Percentiles rank a stretch among this genome's conserved stretches.
Evolutionary conservation across 192 early-diverging fungal species (phyloP).

Genomic region (Linderina pennispora): DNA sequence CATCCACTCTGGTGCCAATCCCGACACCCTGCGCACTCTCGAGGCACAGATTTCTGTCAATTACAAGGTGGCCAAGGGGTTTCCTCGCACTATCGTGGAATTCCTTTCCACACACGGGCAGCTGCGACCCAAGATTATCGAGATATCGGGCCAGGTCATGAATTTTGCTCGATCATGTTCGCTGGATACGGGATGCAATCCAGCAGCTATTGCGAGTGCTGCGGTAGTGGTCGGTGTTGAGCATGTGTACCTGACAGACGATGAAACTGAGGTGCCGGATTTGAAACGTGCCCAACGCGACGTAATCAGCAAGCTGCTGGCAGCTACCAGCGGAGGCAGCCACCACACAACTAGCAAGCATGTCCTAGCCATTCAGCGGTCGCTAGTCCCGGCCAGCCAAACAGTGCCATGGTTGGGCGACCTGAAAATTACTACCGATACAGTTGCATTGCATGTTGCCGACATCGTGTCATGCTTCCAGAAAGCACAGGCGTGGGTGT

Average conservation of each 20-base stretch:
- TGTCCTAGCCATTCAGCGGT: not conserved
- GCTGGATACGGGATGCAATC: slow-evolving; percentile 8
- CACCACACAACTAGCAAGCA: slow-evolving; percentile 4
- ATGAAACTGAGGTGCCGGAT: not conserved
- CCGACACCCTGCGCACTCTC: not conserved
- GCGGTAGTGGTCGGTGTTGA: slow-evolving; percentile 16
- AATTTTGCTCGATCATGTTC: slow-evolving; percentile 12
- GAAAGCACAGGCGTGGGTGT: slow-evolving; percentile 16
- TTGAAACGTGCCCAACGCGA: slow-evolving; percentile 10
- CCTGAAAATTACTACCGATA: not conserved
- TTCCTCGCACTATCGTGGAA: slow-evolving; percentile 5
- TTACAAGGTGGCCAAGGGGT: not conserved
- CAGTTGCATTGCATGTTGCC: slow-evolving; percentile 4
- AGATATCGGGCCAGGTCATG: slow-evolving; percentile 4
- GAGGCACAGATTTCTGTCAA: slow-evolving; percentile 1
- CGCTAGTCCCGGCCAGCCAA: slow-evolving; percentile 11
- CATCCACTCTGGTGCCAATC: not conserved
- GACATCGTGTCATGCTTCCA: slow-evolving; percentile 22
- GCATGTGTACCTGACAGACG: slow-evolving; percentile 2
- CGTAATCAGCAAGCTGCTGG: slow-evolving; percentile 9
- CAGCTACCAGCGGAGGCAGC: slow-evolving; percentile 10
- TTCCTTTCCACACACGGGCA: not conserved
- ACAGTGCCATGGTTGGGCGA: slow-evolving; percentile 19
- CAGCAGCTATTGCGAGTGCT: slow-evolving; percentile 9
- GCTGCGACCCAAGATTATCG: slow-evolving; percentile 2